Conservation (phyloP, 805 yeast genomes). For the Hanseniaspora lachancei region DNA sequence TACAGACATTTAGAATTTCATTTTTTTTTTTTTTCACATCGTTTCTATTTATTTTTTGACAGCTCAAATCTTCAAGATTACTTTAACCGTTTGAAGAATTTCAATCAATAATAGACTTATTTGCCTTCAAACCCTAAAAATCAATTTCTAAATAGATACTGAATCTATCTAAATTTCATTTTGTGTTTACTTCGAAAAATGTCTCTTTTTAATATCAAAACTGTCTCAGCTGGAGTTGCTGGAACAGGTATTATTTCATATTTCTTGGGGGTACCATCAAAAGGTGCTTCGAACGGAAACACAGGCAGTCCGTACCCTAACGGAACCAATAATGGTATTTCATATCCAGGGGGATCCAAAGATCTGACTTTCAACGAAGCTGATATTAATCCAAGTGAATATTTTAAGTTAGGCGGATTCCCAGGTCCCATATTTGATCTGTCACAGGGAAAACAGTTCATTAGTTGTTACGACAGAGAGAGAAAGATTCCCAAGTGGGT, state of each 20-base stretch:
- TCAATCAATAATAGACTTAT: too few species aligned
- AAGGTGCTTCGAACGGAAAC: not conserved
- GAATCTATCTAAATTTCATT: too few species aligned
- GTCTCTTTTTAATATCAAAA: not conserved
- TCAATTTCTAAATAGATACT: too few species aligned
- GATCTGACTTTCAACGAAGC: constrained; percentile 11
- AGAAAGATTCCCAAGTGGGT: constrained; percentile 79
- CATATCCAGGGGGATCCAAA: constrained; percentile 13
- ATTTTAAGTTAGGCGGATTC: constrained; percentile 72
- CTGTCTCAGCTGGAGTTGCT: constrained; percentile 22
- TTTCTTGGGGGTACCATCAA: constrained; percentile 22
- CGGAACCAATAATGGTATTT: constrained; percentile 5
- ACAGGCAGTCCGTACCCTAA: not conserved
- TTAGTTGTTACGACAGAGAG: constrained; percentile 74
- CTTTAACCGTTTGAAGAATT: too few species aligned
- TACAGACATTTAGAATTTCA: not conserved
- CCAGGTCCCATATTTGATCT: constrained; percentile 92
- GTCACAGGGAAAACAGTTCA: constrained; percentile 57
- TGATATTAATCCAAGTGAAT: constrained; percentile 57
- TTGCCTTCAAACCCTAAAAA: too few species aligned
- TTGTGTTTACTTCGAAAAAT: not conserved
- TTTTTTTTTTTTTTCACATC: not conserved
- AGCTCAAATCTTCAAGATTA: too few species aligned
- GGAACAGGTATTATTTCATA: constrained; percentile 27
- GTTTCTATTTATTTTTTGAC: too few species aligned